Evolutionary conservation across 306 rosid genomes (phyloP), one percentile per base, ranked within the genome.

Genomic region (Casuarina equisetifolia): DNA sequence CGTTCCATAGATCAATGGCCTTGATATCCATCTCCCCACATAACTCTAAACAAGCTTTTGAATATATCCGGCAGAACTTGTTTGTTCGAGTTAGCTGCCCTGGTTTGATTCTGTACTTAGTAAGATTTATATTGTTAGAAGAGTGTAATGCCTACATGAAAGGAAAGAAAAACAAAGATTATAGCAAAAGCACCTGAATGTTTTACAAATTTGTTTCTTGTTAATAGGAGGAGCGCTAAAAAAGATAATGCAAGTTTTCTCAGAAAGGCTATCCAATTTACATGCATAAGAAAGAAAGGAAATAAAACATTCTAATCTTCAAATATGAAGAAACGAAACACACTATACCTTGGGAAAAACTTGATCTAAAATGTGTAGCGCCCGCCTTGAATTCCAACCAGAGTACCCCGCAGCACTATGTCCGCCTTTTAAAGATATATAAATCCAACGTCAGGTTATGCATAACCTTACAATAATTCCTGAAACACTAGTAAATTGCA

Each of bases 371-470:
- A 93, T 83, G 74, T 63, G 76, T 11, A 91, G 51, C 83, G 90
- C 97, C 20, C 89, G 90, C 82, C 87, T 90, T 75, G 97, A 90
- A 77, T 90, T 93, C 98, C 98, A 93, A 48, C 82, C 92, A 17
- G 74, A 20, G 5, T 93, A 93, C 97, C 98, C 58, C 97, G 83
- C 76, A 90, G 3, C 52, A 90, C 4, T 76, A 91, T 78, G 71
- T 93, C 92, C 0, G 89, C 97, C 98, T 93, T 53, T 57, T 39
- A 66, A 10, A 9, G 38, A n/a, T 17, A 12, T 38, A 13, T 6
- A 8, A 62, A 62, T 11, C 36, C 12, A 4, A 62, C 11, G 38
- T 62, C 9, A 62, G 0, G 12, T 36, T 38, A 62, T 4, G 36
- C 15, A 43, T 62, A 2, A 62, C 5, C 63, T 57, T 57, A n/a